phyloP scores from a whole-genome alignment of 176 grass and related monocot species.

The Triticum dicoccoides region DNA sequence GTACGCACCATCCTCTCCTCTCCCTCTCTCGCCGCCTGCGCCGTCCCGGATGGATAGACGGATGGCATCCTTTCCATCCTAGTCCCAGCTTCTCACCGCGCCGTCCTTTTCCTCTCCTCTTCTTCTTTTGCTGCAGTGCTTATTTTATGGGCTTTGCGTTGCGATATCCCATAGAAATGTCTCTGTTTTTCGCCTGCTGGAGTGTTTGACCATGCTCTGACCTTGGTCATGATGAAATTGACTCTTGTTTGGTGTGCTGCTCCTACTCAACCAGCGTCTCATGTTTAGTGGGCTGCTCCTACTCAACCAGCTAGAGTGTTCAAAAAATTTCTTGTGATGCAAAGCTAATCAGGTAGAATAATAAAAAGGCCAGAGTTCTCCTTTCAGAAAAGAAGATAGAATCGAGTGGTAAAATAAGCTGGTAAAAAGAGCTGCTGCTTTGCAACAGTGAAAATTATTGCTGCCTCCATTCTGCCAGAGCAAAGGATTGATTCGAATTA shows the following conservation, averaged over 20 bases:
- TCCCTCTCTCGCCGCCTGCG: neutral
- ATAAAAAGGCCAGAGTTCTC: neutral
- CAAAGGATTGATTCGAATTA: neutral
- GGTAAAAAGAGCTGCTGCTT: constrained; percentile 37
- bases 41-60: neutral
- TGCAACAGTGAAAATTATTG: constrained; percentile 27
- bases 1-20: constrained; percentile 2
- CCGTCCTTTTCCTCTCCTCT: neutral
- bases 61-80: neutral
- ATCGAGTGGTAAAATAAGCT: constrained; percentile 6
- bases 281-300: neutral
- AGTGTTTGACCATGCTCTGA: constrained; percentile 42
- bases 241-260: constrained; percentile 10
- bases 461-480: neutral
- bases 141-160: neutral
- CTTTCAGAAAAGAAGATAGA: neutral
- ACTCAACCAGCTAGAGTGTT: neutral
- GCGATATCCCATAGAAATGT: neutral
- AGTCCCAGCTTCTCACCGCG: too few species aligned
- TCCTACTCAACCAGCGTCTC: neutral
- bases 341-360: constrained; percentile 7
- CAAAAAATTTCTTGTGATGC: neutral
- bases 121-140: neutral
- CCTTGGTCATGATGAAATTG: constrained; percentile 41
- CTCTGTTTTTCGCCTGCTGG: neutral